Base-by-base conservation (phyloP, 2,329 filamentous ascomycete species). In the Xylariaceae sp. region DNA sequence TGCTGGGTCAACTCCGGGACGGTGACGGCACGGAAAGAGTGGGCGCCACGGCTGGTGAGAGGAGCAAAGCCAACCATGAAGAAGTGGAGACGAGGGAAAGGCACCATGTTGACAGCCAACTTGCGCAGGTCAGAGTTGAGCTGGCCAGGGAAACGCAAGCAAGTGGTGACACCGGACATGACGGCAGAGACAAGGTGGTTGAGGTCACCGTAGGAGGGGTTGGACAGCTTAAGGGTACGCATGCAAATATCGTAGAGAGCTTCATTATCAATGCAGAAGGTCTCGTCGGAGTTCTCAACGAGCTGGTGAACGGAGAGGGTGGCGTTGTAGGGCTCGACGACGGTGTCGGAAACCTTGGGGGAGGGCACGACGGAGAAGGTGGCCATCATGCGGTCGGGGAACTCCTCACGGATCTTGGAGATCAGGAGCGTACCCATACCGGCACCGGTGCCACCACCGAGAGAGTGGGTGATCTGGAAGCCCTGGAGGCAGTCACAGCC, bases 41-140 rank as follows among this genome's bases (percentile, higher is more conserved):
- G 74, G 59, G 92, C 86, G 64, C 85, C 84, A 72, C 86, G 85
- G 75, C 89, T 95, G 71, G 93, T 98, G 66, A 98, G 83, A 69
- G 93, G 93, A 73, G 93, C 92, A 71, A 98, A 98, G 72, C 93
- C 93, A 71, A 98, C 93, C 93, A 98, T 98, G 85, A 98, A 98
- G 86, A 98, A 98, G 77, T 98, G 93, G 55, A 98, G 89, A 90
- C 93, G 93, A 61, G 93, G 93, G 88, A 98, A 98, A 55, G 93
- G 93, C 75, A 98, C 93, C 81, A 98, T 98, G 88, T 98, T 98
- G 75, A 98, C 93, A 61, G 93, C 93, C 67, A 98, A 78, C 82
- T 98, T 98, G 79, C 93, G 90, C 62, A 98, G 88, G 72, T 98
- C 93, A 69, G 93, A 98, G 88, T 98, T 98, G 61, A 98, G 86